Conservation (phyloP, 2,329 filamentous ascomycete species). For the Diaporthe amygdali region DNA sequence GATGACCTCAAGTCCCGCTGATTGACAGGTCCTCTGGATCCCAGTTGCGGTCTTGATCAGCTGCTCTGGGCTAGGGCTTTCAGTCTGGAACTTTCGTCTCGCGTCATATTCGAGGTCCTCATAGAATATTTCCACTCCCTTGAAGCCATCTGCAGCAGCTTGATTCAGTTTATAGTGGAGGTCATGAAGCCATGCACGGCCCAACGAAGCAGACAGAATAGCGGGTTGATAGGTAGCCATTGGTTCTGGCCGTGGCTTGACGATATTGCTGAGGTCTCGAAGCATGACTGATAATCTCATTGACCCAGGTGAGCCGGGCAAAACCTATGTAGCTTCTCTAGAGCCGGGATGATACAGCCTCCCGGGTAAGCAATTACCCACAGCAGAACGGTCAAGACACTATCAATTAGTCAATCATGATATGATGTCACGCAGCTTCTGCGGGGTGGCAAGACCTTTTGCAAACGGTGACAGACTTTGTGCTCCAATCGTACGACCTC, state of each 20-base stretch:
- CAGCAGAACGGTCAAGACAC: neutral
- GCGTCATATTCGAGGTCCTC: slow-evolving; percentile 59
- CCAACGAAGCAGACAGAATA: neutral
- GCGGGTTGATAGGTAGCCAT: neutral
- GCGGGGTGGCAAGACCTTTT: neutral
- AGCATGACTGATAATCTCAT: neutral
- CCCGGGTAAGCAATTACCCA: neutral
- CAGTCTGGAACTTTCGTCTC: neutral
- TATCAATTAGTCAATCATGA: neutral
- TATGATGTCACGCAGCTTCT: neutral
- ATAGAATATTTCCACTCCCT: slow-evolving; percentile 66
- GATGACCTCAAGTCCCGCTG: slow-evolving; percentile 51
- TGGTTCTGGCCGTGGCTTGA: neutral
- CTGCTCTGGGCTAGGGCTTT: slow-evolving; percentile 40
- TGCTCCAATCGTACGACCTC: neutral
- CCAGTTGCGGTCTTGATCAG: slow-evolving; percentile 50
- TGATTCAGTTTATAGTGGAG: neutral
- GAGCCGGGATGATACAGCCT: neutral
- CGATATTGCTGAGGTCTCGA: neutral
- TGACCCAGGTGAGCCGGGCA: neutral
- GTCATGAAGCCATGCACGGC: neutral
- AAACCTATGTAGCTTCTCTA: neutral
- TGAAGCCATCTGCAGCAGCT: slow-evolving; percentile 42
- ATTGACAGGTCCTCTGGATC: slow-evolving; percentile 51
- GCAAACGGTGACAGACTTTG: neutral